phyloP scores from a whole-genome alignment of 164 flowering plant species.

The Sextonia rubra region DNA sequence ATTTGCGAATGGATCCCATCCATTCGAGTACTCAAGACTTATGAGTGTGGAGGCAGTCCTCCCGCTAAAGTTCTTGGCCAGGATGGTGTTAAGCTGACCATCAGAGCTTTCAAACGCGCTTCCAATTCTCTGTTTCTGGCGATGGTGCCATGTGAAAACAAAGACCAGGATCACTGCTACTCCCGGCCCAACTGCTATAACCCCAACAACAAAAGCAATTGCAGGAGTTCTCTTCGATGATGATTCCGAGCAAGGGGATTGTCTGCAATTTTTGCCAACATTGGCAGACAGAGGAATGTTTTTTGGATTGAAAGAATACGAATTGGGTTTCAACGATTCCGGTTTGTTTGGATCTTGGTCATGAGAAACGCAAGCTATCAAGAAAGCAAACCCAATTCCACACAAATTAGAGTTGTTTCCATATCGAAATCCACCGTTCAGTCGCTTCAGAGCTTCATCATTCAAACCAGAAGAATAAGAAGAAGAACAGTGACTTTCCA shows the following conservation, averaged over 20 bases:
- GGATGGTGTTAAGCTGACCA: conserved; percentile 59
- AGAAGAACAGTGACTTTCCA: background rate
- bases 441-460: conserved; percentile 53
- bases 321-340: conserved; percentile 45
- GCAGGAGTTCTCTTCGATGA: conserved; percentile 28
- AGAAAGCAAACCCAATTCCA: conserved; percentile 52
- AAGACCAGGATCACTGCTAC: conserved; percentile 32
- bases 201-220: conserved; percentile 40
- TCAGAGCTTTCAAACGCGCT: conserved; percentile 55
- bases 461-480: background rate
- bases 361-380: conserved; percentile 43
- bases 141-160: conserved; percentile 57
- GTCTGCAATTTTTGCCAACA: conserved; percentile 33
- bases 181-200: conserved; percentile 31
- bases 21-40: conserved; percentile 75
- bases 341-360: conserved; percentile 31
- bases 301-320: conserved; percentile 19
- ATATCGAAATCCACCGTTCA: conserved; percentile 58
- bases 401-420: conserved; percentile 65
- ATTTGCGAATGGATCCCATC: conserved; percentile 86
- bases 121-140: conserved; percentile 75
- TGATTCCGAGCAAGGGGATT: conserved; percentile 25
- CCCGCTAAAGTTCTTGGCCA: conserved; percentile 49
- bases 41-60: conserved; percentile 75
- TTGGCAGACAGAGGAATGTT: conserved; percentile 68